Evolutionary conservation across 2,329 filamentous ascomycete species (phyloP).

Genomic region (Penicillium sp.): DNA sequence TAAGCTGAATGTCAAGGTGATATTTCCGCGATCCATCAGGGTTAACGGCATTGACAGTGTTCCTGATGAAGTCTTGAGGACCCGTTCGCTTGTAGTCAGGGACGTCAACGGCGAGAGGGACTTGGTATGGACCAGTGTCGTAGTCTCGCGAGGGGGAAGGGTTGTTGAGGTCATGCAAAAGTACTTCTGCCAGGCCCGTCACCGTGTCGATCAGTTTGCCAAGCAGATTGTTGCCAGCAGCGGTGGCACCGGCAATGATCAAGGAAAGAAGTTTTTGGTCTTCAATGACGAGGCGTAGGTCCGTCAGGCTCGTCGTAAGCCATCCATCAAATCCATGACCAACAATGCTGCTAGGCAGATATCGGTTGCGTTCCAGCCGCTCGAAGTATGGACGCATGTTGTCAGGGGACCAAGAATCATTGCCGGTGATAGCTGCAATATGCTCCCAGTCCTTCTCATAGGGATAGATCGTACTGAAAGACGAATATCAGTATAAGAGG

Average conservation of each 20-base stretch:
- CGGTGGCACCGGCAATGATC: constrained; percentile 50
- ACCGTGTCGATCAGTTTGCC: constrained; percentile 40
- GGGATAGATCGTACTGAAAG: constrained; percentile 49
- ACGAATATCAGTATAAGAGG: background rate
- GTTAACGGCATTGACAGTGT: constrained; percentile 48
- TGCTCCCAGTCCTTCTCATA: constrained; percentile 56
- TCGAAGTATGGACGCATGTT: constrained; percentile 56
- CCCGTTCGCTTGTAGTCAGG: constrained; percentile 49
- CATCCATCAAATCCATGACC: constrained; percentile 59
- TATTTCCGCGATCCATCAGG: constrained; percentile 51
- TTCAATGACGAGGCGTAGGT: constrained; percentile 48
- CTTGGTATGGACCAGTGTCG: constrained; percentile 51
- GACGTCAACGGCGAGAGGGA: constrained; percentile 54
- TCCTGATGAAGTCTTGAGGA: constrained; percentile 53
- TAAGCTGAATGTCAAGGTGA: constrained; percentile 51
- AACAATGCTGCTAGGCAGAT: constrained; percentile 39
- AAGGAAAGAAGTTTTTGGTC: constrained; percentile 54
- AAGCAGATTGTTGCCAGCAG: constrained; percentile 44
- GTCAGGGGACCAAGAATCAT: constrained; percentile 52
- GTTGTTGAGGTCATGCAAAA: constrained; percentile 52
- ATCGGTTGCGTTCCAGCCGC: constrained; percentile 51
- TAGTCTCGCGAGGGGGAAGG: constrained; percentile 45
- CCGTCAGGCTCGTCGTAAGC: constrained; percentile 51
- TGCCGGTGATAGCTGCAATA: constrained; percentile 55
- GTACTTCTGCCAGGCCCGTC: constrained; percentile 43